phyloP scores from a whole-genome alignment of 306 rosid genomes.

The Glycyrrhiza uralensis region DNA sequence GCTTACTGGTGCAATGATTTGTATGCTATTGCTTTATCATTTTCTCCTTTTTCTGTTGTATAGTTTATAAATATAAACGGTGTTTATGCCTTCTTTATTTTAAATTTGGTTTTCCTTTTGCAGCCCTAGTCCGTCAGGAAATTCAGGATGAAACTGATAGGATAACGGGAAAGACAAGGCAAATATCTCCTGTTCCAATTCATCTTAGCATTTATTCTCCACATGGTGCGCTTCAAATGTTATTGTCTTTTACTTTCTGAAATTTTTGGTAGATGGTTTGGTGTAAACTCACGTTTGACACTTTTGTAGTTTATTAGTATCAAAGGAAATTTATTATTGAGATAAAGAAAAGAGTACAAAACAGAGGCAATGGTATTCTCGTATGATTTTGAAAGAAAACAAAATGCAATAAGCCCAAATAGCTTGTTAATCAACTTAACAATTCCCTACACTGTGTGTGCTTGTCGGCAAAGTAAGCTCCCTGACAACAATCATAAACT shows the following conservation, averaged over 20 bases:
- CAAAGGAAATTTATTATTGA: neutral
- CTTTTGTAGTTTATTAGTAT: neutral
- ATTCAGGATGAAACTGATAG: constrained; percentile 97
- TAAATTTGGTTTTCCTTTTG: constrained; percentile 24
- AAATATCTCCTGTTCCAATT: constrained; percentile 89
- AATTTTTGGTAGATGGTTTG: constrained; percentile 2
- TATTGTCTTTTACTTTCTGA: neutral
- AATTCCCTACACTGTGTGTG: neutral
- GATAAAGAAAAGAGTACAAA: neutral
- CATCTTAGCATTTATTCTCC: constrained; percentile 98
- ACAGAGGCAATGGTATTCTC: neutral
- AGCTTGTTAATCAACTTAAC: neutral
- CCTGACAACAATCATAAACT: neutral
- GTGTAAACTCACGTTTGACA: neutral
- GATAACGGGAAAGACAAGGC: constrained; percentile 77
- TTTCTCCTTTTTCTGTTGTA: neutral
- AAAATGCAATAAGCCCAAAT: neutral
- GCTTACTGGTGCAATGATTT: constrained; percentile 1
- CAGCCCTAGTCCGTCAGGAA: constrained; percentile 85
- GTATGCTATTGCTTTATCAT: neutral
- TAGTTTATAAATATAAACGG: neutral
- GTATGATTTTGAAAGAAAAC: neutral
- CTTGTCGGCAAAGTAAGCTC: neutral
- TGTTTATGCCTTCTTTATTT: constrained; percentile 1
- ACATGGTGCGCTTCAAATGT: constrained; percentile 51